Conservation (phyloP, 179 eudicot genomes). For the Drosera spatulata region DNA sequence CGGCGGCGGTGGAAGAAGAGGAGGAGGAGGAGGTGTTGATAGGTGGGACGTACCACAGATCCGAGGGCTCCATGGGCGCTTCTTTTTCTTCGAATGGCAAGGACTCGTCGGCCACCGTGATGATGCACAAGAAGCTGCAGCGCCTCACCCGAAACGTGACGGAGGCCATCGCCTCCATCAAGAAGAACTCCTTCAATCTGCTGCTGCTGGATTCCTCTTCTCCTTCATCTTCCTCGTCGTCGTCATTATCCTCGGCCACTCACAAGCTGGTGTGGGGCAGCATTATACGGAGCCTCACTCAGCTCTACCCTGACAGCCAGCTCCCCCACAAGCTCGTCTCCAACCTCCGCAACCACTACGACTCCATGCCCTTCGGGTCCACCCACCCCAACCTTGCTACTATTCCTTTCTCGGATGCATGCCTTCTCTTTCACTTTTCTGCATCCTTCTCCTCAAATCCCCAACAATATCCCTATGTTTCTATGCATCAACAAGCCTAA, state of each 20-base stretch:
- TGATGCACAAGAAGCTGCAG: conserved; percentile 68
- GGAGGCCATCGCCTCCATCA: conserved; percentile 77
- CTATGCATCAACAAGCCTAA: too few species aligned
- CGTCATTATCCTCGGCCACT: conserved; percentile 1
- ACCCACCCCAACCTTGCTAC: background rate
- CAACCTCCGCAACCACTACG: conserved; percentile 76
- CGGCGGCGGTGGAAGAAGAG: too few species aligned
- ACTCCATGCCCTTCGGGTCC: conserved; percentile 84
- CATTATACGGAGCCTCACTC: too few species aligned
- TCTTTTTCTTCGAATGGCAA: background rate
- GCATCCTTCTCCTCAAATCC: too few species aligned
- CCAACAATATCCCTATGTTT: too few species aligned
- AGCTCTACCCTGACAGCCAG: too few species aligned
- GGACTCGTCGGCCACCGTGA: conserved; percentile 15
- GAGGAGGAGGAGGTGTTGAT: conserved; percentile 43
- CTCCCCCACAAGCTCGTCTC: too few species aligned
- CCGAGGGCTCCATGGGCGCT: conserved; percentile 36
- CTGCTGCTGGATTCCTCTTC: conserved; percentile 71
- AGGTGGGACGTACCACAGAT: conserved; percentile 67
- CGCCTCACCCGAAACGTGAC: conserved; percentile 64
- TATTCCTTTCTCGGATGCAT: too few species aligned
- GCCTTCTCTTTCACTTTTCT: too few species aligned
- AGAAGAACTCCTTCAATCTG: conserved; percentile 61
- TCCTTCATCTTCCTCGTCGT: conserved; percentile 43
- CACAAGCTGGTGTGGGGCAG: too few species aligned